These are phyloP conservation scores for Pseudogymnoascus sp. DNA, from an alignment of 2,329 filamentous ascomycete species.

Conservation along the genomic window DNA sequence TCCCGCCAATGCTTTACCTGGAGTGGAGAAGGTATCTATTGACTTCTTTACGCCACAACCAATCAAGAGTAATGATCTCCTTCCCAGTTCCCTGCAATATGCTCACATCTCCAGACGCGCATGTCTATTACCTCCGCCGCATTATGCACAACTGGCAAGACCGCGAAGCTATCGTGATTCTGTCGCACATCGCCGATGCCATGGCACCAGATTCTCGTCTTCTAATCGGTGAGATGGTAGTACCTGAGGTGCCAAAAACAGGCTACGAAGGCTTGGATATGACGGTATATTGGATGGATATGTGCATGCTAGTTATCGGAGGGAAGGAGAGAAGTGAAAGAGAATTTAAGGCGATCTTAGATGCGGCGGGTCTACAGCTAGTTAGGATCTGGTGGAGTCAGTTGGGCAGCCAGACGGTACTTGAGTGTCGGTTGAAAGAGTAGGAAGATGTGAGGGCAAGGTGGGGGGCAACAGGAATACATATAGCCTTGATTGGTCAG, in stretches of 20 bases:
- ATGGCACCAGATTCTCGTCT: conserved; percentile 16
- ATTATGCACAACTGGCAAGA: conserved; percentile 22
- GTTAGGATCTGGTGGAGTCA: conserved; percentile 13
- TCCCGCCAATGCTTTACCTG: not conserved
- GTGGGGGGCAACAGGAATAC: not conserved
- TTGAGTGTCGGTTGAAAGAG: conserved; percentile 13
- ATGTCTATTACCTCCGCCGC: conserved; percentile 22
- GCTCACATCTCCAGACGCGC: conserved; percentile 13
- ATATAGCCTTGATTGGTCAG: not conserved
- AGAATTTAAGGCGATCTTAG: conserved; percentile 12
- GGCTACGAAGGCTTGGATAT: conserved; percentile 9
- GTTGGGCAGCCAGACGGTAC: conserved; percentile 10
- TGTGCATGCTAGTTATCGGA: conserved; percentile 17
- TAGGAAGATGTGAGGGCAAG: not conserved
- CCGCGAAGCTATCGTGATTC: conserved; percentile 13
- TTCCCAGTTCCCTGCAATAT: not conserved
- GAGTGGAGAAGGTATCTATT: not conserved
- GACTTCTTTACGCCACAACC: conserved; percentile 7
- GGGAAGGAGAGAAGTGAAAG: conserved; percentile 14
- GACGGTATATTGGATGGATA: conserved; percentile 13
- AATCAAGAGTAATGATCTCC: not conserved
- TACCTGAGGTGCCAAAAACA: conserved; percentile 10
- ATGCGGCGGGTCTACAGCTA: conserved; percentile 12
- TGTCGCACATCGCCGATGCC: conserved; percentile 18
- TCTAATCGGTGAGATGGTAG: conserved; percentile 18